These are phyloP conservation scores for Aotearoamyces nothofagi DNA, from an alignment of 2,329 filamentous ascomycete genomes.

Conservation along the genomic window DNA sequence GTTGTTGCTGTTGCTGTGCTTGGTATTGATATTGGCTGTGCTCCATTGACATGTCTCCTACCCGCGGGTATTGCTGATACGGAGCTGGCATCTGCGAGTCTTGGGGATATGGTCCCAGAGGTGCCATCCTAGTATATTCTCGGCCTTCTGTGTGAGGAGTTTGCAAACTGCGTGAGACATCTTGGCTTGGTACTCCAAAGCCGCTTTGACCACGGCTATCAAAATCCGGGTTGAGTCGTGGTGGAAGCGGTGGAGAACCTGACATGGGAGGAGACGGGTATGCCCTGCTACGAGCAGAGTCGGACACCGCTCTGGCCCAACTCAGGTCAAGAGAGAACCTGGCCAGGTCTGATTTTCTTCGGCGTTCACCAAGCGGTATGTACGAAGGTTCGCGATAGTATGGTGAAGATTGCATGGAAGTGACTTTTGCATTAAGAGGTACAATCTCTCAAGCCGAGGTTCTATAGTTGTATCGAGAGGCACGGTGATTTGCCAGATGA, in stretches of 20 bases:
- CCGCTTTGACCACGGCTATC: slow-evolving; percentile 36
- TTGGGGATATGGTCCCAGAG: slow-evolving; percentile 22
- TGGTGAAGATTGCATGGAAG: slow-evolving; percentile 39
- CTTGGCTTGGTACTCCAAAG: slow-evolving; percentile 27
- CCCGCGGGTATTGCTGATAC: slow-evolving; percentile 6
- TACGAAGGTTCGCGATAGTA: slow-evolving; percentile 23
- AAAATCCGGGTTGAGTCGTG: slow-evolving; percentile 41
- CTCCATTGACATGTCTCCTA: not conserved
- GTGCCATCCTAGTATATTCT: slow-evolving; percentile 13
- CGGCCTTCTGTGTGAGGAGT: slow-evolving; percentile 13
- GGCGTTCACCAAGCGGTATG: slow-evolving; percentile 39
- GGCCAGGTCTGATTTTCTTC: slow-evolving; percentile 38
- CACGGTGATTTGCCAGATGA: not conserved
- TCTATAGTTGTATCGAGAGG: not conserved
- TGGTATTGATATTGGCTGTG: slow-evolving; percentile 11
- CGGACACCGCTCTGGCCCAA: slow-evolving; percentile 38
- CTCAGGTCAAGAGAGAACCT: slow-evolving; percentile 38
- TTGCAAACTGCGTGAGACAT: slow-evolving; percentile 31
- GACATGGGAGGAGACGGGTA: slow-evolving; percentile 66
- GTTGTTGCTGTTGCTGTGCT: slow-evolving; percentile 5
- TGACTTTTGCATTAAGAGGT: slow-evolving; percentile 6
- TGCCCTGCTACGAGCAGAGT: slow-evolving; percentile 38
- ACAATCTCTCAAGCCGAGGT: not conserved
- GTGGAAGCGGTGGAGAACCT: slow-evolving; percentile 47
- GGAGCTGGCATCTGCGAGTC: slow-evolving; percentile 16